phyloP scores from a whole-genome alignment of 2,329 filamentous ascomycete genomes.

The Ceratocystis eucalypticola region DNA sequence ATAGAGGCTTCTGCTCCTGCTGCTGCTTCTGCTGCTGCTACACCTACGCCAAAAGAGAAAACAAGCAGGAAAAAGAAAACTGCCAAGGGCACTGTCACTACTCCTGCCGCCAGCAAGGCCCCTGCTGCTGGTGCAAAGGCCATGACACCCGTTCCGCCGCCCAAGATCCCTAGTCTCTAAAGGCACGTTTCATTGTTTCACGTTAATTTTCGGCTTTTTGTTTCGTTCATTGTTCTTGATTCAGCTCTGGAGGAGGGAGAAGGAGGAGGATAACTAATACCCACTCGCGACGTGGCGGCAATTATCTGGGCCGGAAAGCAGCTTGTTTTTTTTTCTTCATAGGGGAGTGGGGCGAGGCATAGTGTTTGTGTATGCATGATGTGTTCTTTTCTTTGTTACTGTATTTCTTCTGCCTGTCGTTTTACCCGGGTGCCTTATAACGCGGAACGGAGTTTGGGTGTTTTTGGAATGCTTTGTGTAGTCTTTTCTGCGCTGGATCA shows the following conservation, averaged over 20 bases:
- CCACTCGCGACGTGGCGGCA: neutral
- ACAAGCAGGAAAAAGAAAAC: neutral
- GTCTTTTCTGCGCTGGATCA: neutral
- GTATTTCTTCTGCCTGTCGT: neutral
- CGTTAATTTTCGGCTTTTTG: neutral
- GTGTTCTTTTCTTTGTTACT: neutral
- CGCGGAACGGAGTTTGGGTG: neutral
- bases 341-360: neutral
- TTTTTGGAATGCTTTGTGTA: slow-evolving; percentile 2
- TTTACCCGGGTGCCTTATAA: neutral
- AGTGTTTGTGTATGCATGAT: neutral
- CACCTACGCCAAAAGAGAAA: neutral
- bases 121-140: neutral
- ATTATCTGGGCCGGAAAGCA: neutral
- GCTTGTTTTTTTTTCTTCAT: neutral
- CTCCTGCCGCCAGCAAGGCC: neutral
- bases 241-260: neutral
- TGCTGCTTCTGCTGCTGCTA: neutral
- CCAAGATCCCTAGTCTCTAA: neutral
- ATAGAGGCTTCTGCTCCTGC: neutral
- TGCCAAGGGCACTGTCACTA: neutral
- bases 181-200: neutral
- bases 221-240: neutral
- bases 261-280: neutral
- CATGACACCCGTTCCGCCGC: slow-evolving; percentile 6